Evolutionary conservation across 371 early-diverging fungal genomes (phyloP).

Genomic region (Circinella minor): DNA sequence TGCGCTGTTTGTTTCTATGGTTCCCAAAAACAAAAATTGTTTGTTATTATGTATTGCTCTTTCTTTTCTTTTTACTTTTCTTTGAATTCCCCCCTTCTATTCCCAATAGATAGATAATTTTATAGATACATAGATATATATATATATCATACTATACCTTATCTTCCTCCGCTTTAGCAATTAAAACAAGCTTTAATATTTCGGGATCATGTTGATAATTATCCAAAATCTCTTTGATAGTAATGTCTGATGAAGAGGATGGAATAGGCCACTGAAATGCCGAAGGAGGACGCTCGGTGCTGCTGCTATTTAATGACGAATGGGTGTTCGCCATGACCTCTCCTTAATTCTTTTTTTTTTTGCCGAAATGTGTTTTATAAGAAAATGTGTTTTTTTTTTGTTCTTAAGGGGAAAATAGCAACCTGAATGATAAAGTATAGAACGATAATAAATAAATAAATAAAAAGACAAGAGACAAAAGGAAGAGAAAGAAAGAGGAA

Average conservation of each 20-base stretch:
- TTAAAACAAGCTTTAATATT: constrained; percentile 33
- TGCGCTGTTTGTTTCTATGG: constrained; percentile 46
- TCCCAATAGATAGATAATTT: too few relatives aligned
- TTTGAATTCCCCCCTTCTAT: too few relatives aligned
- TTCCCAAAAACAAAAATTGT: too few relatives aligned
- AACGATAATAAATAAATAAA: neutral
- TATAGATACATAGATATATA: neutral
- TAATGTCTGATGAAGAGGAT: constrained; percentile 27
- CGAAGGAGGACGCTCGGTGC: constrained; percentile 16
- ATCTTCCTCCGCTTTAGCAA: constrained; percentile 54
- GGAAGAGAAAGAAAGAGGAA: neutral
- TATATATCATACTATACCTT: constrained; percentile 35
- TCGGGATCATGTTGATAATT: constrained; percentile 38
- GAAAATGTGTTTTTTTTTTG: neutral
- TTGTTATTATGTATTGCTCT: too few relatives aligned
- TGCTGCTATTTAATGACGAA: constrained; percentile 8
- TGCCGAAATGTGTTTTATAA: too few relatives aligned
- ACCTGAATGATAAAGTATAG: neutral
- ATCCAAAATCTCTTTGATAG: constrained; percentile 38
- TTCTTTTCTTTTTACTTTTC: too few relatives aligned
- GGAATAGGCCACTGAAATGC: constrained; percentile 26
- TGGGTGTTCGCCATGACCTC: constrained; percentile 16
- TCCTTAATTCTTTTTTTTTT: neutral
- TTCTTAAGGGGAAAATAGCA: neutral
- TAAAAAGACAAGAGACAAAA: neutral